A percentile compares a stretch with the other conserved stretches of the same genome.
phyloP scores from a whole-genome alignment of 805 yeast species.

The Saturnispora ahearnii region DNA sequence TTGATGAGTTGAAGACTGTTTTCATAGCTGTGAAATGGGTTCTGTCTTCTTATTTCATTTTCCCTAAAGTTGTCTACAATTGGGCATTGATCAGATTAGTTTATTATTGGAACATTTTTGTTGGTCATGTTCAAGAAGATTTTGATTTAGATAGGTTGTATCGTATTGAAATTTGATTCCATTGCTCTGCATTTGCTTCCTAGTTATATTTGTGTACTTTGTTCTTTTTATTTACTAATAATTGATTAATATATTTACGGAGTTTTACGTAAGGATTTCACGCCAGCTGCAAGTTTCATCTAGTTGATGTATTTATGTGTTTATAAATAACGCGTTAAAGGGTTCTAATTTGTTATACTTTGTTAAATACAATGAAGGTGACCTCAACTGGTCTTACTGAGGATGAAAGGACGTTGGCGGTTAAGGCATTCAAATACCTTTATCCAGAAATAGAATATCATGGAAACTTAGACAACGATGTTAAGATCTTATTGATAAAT shows the following conservation, averaged over 20 bases:
- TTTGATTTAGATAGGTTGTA: slow-evolving; percentile 27
- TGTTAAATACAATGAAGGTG: slow-evolving; percentile 6
- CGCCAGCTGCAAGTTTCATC: neutral
- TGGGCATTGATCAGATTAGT: slow-evolving; percentile 39
- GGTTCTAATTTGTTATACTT: neutral
- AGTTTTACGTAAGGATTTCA: neutral
- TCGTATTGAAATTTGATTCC: slow-evolving; percentile 9
- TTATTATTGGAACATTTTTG: slow-evolving; percentile 62
- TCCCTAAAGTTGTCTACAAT: slow-evolving; percentile 57
- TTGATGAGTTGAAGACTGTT: slow-evolving; percentile 23
- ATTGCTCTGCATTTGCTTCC: neutral
- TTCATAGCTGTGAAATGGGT: slow-evolving; percentile 57
- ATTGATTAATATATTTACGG: neutral
- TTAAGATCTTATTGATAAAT: slow-evolving; percentile 19
- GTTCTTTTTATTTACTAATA: slow-evolving; percentile 4
- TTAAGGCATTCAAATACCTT: slow-evolving; percentile 12
- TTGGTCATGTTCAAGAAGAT: slow-evolving; percentile 44
- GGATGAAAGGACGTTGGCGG: slow-evolving; percentile 13
- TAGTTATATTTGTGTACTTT: neutral
- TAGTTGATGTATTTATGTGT: neutral
- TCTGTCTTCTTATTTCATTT: slow-evolving; percentile 50
- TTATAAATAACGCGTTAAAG: neutral
- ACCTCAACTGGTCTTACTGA: slow-evolving; percentile 24
- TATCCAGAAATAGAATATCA: slow-evolving; percentile 15
- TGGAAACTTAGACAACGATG: slow-evolving; percentile 24